Evolutionary conservation across 306 rosid species (phyloP).

Genomic region (Lathyrus tuberosus): DNA sequence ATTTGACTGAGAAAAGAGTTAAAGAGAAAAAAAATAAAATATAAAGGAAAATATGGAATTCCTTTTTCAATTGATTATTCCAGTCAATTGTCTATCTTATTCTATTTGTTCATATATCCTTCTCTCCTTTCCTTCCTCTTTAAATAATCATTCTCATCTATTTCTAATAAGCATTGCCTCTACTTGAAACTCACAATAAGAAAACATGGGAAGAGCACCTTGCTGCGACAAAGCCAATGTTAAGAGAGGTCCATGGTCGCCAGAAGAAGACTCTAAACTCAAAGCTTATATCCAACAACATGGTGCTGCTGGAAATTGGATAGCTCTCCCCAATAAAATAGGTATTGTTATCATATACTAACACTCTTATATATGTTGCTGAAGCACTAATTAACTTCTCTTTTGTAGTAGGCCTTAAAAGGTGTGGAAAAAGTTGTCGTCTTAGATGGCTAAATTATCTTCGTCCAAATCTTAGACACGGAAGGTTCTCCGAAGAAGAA

Average conservation of each 20-base stretch:
- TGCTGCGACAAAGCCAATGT: slow-evolving; percentile 89
- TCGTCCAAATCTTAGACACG: slow-evolving; percentile 82
- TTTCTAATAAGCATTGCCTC: no score
- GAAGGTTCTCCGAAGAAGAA: slow-evolving; percentile 83
- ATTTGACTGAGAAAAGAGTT: no score
- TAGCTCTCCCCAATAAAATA: slow-evolving; percentile 81
- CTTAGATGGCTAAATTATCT: slow-evolving; percentile 50
- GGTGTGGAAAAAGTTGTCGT: slow-evolving; percentile 56
- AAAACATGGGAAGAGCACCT: slow-evolving; percentile 86
- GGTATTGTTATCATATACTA: slow-evolving; percentile 40
- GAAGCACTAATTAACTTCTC: not conserved
- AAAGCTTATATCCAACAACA: slow-evolving; percentile 30
- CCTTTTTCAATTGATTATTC: no score
- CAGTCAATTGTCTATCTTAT: no score
- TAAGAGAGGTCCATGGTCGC: slow-evolving; percentile 42
- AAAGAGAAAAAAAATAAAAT: no score
- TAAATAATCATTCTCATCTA: no score
- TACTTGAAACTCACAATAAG: no score
- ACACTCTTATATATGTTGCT: slow-evolving; percentile 4
- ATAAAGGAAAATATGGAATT: no score
- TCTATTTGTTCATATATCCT: no score
- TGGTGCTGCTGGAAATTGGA: slow-evolving; percentile 47
- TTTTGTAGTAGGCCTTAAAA: slow-evolving; percentile 59
- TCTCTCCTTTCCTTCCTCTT: no score
- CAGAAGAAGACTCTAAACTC: slow-evolving; percentile 43